Evolutionary conservation across 139 green algal species (phyloP).

Genomic region (Zygnema circumcarinatum): DNA sequence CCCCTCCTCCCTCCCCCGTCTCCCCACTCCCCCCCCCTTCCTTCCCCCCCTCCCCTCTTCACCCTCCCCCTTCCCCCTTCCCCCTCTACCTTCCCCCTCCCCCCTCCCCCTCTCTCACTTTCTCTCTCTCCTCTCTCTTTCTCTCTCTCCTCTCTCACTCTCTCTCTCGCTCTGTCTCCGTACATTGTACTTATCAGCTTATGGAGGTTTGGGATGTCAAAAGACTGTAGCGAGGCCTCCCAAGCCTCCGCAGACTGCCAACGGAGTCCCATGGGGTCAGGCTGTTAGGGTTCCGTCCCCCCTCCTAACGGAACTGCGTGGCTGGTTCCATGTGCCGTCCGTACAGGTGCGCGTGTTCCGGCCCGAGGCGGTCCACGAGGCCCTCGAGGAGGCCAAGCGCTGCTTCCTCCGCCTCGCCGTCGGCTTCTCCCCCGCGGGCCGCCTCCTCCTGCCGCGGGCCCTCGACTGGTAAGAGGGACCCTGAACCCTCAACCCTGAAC

Average conservation of each 20-base stretch:
- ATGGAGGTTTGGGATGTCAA: neutral
- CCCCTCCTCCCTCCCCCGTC: slow-evolving; percentile 1
- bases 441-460: slow-evolving; percentile 1
- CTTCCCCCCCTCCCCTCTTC: neutral
- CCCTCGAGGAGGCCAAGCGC: slow-evolving; percentile 17
- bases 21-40: slow-evolving; percentile 5
- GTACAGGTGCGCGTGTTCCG: slow-evolving; percentile 24
- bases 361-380: slow-evolving; percentile 14
- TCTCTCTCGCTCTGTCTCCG: neutral
- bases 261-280: too few relatives aligned
- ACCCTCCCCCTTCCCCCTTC: neutral
- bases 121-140: neutral
- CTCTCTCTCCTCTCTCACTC: neutral
- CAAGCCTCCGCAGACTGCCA: too few relatives aligned
- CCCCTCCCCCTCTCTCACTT: neutral
- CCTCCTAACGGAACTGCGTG: neutral
- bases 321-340: neutral
- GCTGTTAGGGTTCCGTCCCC: neutral
- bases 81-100: neutral
- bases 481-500: too few relatives aligned
- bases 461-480: slow-evolving; percentile 33
- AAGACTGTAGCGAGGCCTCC: neutral
- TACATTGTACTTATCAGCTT: neutral
- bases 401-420: slow-evolving; percentile 7
- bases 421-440: neutral